Conservation (phyloP, 257 asterid species). For the Nicotiana paniculata region DNA sequence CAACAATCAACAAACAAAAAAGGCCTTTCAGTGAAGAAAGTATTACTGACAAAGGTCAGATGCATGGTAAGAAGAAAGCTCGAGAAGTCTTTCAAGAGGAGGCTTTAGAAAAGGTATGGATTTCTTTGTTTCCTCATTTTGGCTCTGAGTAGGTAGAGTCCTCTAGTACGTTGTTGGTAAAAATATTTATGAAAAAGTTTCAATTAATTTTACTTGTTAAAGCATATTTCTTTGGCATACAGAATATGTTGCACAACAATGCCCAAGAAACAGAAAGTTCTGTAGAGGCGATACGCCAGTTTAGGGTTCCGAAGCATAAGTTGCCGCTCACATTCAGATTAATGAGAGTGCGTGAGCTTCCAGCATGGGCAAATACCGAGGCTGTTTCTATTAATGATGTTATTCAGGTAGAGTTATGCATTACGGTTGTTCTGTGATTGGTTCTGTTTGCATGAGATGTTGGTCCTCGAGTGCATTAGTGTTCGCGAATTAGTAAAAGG, state of each 20-base stretch:
- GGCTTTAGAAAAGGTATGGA: constrained; percentile 27
- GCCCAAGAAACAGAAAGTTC: constrained; percentile 19
- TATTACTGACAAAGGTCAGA: constrained; percentile 23
- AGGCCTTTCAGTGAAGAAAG: constrained; percentile 47
- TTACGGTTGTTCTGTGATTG: background rate
- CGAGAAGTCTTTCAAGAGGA: constrained; percentile 39
- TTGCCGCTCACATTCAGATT: constrained; percentile 59
- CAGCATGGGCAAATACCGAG: constrained; percentile 89
- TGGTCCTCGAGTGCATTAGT: background rate
- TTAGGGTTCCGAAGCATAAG: constrained; percentile 44
- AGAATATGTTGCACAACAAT: constrained; percentile 21
- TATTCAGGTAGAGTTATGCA: constrained; percentile 45
- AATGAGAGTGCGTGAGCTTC: constrained; percentile 68
- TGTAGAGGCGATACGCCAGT: constrained; percentile 43
- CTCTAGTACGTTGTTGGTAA: background rate
- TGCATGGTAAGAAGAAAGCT: constrained; percentile 39
- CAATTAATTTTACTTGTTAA: background rate
- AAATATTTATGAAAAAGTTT: background rate
- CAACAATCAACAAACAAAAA: constrained; percentile 30
- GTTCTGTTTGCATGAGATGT: background rate
- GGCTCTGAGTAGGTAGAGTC: background rate
- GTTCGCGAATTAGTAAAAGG: background rate
- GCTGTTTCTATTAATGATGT: constrained; percentile 81
- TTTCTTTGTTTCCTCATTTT: background rate
- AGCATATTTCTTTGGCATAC: constrained; percentile 15